Conservation (phyloP, 2,329 filamentous ascomycete species). For the Hypoxylon rubiginosum region DNA sequence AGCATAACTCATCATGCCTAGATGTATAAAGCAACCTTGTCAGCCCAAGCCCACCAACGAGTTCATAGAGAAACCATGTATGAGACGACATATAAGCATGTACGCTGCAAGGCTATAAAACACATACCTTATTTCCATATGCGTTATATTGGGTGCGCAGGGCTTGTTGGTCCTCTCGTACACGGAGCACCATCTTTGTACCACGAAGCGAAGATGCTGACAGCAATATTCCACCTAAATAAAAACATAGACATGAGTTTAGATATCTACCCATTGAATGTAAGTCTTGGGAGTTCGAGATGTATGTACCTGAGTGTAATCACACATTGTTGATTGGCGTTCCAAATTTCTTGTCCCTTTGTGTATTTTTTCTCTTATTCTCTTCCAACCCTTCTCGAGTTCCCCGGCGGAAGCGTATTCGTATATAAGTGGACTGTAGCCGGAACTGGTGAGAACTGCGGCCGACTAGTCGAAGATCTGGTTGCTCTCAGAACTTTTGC, state of each 20-base stretch:
- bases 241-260: constrained; percentile 19
- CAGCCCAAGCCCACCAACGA: constrained; percentile 23
- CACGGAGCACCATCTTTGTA: constrained; percentile 51
- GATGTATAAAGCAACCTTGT: constrained; percentile 5
- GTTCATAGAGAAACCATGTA: background rate
- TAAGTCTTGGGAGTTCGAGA: background rate
- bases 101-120: constrained; percentile 32
- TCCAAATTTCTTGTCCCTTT: background rate
- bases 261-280: background rate
- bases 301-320: constrained; percentile 51
- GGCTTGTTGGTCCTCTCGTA: constrained; percentile 53
- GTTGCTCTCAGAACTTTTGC: constrained; percentile 13
- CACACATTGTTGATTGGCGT: constrained; percentile 47
- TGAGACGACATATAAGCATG: constrained; percentile 13
- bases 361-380: background rate
- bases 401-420: background rate
- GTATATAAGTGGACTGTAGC: constrained; percentile 10
- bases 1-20: constrained; percentile 52
- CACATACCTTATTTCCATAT: constrained; percentile 51
- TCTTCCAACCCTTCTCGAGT: constrained; percentile 1
- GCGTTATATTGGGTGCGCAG: constrained; percentile 51
- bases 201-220: constrained; percentile 52
- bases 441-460: background rate
- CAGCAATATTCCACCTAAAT: constrained; percentile 52
- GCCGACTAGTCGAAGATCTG: background rate